Percentiles rank a stretch among this genome's conserved stretches.
These are phyloP conservation scores for Millerozyma acaciae DNA, from an alignment of 805 yeast genomes.

Conservation along the genomic window DNA sequence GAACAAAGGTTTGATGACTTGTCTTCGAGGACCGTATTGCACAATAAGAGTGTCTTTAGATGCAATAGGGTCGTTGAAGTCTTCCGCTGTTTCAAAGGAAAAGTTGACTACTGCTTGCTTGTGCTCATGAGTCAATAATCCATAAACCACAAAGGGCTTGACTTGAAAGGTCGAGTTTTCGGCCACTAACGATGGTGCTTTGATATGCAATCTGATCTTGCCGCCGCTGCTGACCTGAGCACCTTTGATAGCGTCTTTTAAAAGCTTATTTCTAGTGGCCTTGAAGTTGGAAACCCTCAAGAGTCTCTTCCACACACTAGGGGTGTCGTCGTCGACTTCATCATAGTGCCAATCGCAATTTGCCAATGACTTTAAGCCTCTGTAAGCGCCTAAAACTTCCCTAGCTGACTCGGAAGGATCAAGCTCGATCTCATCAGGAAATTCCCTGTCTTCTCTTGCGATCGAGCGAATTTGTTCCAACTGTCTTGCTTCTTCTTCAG, in stretches of 20 bases:
- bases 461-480: conserved; percentile 60
- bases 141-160: conserved; percentile 62
- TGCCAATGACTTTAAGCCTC: conserved; percentile 82
- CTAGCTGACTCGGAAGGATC: conserved; percentile 71
- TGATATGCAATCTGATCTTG: conserved; percentile 54
- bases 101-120: conserved; percentile 79
- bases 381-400: conserved; percentile 70
- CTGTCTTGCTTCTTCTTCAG: conserved; percentile 83
- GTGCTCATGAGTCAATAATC: conserved; percentile 81
- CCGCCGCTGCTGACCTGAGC: conserved; percentile 54
- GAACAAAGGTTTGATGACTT: conserved; percentile 75
- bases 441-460: conserved; percentile 82
- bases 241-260: conserved; percentile 52
- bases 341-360: conserved; percentile 84
- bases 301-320: conserved; percentile 73
- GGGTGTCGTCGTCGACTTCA: conserved; percentile 73
- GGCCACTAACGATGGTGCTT: conserved; percentile 48
- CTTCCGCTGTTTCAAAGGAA: conserved; percentile 84
- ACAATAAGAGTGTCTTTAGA: conserved; percentile 78
- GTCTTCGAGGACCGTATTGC: conserved; percentile 92
- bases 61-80: conserved; percentile 78
- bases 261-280: conserved; percentile 65
- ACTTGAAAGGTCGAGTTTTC: conserved; percentile 40
- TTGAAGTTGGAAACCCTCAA: conserved; percentile 72
- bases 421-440: conserved; percentile 93